phyloP scores from a whole-genome alignment of 495 filamentous ascomycete genomes.

The Talaromyces nanjingensis region DNA sequence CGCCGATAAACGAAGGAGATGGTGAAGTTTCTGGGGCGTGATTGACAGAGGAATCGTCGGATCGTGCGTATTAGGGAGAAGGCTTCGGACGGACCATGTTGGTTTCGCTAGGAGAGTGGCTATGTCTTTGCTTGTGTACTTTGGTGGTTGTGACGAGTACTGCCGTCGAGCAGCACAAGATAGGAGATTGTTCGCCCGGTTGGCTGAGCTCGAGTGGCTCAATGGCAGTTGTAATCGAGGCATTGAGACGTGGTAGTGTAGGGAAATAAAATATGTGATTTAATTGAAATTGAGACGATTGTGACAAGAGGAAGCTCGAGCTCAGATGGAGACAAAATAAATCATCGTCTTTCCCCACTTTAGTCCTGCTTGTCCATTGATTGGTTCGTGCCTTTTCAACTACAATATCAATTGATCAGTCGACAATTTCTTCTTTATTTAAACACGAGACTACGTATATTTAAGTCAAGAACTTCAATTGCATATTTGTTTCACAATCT shows the following conservation, averaged over 20 bases:
- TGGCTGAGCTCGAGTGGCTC: background rate
- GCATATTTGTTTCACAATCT: background rate
- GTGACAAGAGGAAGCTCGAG: background rate
- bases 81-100: slow-evolving; percentile 77
- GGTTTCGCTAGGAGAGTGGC: slow-evolving; percentile 59
- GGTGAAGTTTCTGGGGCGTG: slow-evolving; percentile 56
- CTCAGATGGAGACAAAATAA: background rate
- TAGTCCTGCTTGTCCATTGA: background rate
- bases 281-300: background rate
- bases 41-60: slow-evolving; percentile 19
- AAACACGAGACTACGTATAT: background rate
- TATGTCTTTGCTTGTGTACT: slow-evolving; percentile 27
- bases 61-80: slow-evolving; percentile 47
- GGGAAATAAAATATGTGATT: background rate
- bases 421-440: background rate
- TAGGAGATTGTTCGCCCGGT: background rate
- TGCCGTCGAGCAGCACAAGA: background rate
- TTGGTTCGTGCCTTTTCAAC: background rate
- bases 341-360: background rate
- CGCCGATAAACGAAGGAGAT: slow-evolving; percentile 86
- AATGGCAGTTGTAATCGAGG: background rate
- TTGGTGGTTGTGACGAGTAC: slow-evolving; percentile 4
- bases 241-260: background rate
- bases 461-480: background rate
- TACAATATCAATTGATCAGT: background rate